Evolutionary conservation across 176 grass and related monocot species (phyloP).

Genomic region (maize (Zea mays)): Zm-B73-REFERENCE-NAM-5.0 NC_050101.1:140353501-140354000

Average conservation of each 20-base stretch:
- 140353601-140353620: conserved; percentile 29
- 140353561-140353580: conserved; percentile 50
- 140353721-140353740: conserved; percentile 45
- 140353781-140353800: conserved; percentile 32
- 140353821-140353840: conserved; percentile 21
- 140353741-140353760: conserved; percentile 34
- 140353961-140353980: conserved; percentile 26
- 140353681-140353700: conserved; percentile 56
- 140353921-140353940: conserved; percentile 35
- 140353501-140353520: conserved; percentile 81
- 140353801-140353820: conserved; percentile 25
- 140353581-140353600: conserved; percentile 74
- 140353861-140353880: conserved; percentile 32
- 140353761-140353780: conserved; percentile 34
- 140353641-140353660: conserved; percentile 76
- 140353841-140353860: conserved; percentile 59
- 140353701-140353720: conserved; percentile 59
- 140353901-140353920: conserved; percentile 33
- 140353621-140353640: conserved; percentile 46
- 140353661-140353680: conserved; percentile 54
- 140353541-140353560: conserved; percentile 55
- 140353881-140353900: conserved; percentile 8
- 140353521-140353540: conserved; percentile 63
- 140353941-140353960: conserved; percentile 28
- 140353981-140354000: neutral